phyloP scores from a whole-genome alignment of 306 rosid species.

The Styphnolobium japonicum region DNA sequence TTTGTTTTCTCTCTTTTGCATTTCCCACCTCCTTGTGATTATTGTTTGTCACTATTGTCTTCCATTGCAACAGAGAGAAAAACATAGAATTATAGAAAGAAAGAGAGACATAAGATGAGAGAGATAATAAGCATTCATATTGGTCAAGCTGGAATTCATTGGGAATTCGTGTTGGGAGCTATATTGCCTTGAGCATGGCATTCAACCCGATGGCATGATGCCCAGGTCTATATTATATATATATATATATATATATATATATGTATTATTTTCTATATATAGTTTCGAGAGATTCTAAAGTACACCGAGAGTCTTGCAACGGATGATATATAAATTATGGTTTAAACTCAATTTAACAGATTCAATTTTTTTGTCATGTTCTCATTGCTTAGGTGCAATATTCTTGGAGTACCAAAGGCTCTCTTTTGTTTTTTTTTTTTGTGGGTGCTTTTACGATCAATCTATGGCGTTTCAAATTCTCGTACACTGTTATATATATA shows the following conservation, averaged over 20 bases:
- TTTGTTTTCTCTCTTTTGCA: conserved; percentile 1
- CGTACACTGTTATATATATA: background rate
- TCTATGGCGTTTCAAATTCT: background rate
- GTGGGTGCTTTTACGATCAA: background rate
- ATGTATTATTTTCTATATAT: background rate
- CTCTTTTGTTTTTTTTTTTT: background rate
- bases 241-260: no score
- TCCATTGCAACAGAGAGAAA: background rate
- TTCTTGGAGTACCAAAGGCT: background rate
- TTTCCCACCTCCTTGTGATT: background rate
- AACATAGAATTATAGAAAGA: background rate
- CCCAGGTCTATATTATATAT: conserved; percentile 58
- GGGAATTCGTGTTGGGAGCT: conserved; percentile 87
- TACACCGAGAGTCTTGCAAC: no score
- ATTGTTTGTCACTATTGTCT: background rate
- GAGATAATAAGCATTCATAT: conserved; percentile 71
- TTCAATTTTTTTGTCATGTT: background rate
- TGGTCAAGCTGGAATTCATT: conserved; percentile 81
- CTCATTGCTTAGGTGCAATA: background rate
- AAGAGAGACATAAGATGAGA: conserved; percentile 43
- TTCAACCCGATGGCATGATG: conserved; percentile 67
- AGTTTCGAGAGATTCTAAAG: background rate
- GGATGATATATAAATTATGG: no score
- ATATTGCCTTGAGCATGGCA: conserved; percentile 77
- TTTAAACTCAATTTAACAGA: no score